phyloP scores from a whole-genome alignment of 768 basidiomycete species.

The Ramaria sp. region DNA sequence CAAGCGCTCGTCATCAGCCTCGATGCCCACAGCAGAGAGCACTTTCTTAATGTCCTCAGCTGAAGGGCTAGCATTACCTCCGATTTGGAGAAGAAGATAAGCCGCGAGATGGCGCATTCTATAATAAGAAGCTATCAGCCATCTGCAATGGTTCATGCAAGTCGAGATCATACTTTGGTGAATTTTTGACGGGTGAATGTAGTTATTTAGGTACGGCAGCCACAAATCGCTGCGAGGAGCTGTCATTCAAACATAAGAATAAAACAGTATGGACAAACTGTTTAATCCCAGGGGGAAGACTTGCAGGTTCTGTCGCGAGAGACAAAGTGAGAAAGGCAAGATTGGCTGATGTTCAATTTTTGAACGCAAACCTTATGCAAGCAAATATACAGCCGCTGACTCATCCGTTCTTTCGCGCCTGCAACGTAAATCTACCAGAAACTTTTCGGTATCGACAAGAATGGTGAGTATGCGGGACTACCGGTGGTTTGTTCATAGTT shows the following conservation, averaged over 20 bases:
- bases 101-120: slow-evolving; percentile 86
- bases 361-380: slow-evolving; percentile 1
- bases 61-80: slow-evolving; percentile 82
- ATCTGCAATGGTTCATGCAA: not conserved
- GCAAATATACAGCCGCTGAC: slow-evolving; percentile 10
- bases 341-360: not conserved
- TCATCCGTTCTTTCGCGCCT: not conserved
- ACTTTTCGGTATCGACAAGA: not conserved
- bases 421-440: not conserved
- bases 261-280: slow-evolving; percentile 22
- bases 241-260: slow-evolving; percentile 17
- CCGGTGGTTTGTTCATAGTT: not conserved
- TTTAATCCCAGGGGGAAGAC: slow-evolving; percentile 95
- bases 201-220: slow-evolving; percentile 50
- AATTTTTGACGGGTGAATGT: slow-evolving; percentile 17
- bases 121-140: not conserved
- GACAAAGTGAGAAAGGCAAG: slow-evolving; percentile 2
- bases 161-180: slow-evolving; percentile 25
- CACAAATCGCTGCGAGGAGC: slow-evolving; percentile 63
- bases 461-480: slow-evolving; percentile 20
- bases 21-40: slow-evolving; percentile 77
- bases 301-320: slow-evolving; percentile 69
- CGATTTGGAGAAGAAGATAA: slow-evolving; percentile 93
- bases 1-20: slow-evolving; percentile 75
- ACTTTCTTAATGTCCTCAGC: slow-evolving; percentile 83